Evolutionary conservation across 331 rosid species (phyloP), one percentile per base, ranked within the genome.

Genomic region (Erythrophleum ivorense): DNA sequence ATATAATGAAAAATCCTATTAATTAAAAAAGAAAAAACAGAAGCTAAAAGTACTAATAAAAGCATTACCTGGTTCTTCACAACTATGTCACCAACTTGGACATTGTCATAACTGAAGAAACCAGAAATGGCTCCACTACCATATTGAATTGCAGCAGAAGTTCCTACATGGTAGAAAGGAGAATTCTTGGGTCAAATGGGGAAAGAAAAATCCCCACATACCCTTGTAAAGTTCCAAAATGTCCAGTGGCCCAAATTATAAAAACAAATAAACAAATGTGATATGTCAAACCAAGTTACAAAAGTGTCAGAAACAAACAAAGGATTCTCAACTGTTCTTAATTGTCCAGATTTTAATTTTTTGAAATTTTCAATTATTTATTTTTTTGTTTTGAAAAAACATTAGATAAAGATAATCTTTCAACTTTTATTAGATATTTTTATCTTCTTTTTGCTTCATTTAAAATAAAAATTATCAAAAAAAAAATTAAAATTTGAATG

Each of bases 111-210:
- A 77, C 97, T 93, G 82, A 91, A 88, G 91, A 91, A 93, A 78
- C 97, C 97, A 21, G 91, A 69, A 82, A 93, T 87, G 53, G 94
- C 85, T 59, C 98, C 98, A 10, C 88, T 83, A 15, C 97, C 98
- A 83, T 93, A 93, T 24, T 80, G 89, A 83, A 93, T 93, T 57
- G 95, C 83, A 84, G 97, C 98, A 81, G 85, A 19, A 60, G 91
- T 90, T 58, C 98, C 98, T 93, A 81, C 48, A 83, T 5, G 77
- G 53, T 36, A 80, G 14, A 45, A 50, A 76, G 38, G 36, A 8
- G 52, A 75, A 71, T 40, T 19, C 48, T 58, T 18, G 33, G 14
- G 58, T 58, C 31, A n/a, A 3, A 63, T 10, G 50, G 40, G 62
- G 3, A 36, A 53, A 34, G 34, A 67, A 43, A 18, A 68, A 60